Evolutionary conservation across 2,329 filamentous ascomycete genomes (phyloP), one percentile per base, ranked within the genome.

Genomic region (Torrubiella hemipterigena): DNA sequence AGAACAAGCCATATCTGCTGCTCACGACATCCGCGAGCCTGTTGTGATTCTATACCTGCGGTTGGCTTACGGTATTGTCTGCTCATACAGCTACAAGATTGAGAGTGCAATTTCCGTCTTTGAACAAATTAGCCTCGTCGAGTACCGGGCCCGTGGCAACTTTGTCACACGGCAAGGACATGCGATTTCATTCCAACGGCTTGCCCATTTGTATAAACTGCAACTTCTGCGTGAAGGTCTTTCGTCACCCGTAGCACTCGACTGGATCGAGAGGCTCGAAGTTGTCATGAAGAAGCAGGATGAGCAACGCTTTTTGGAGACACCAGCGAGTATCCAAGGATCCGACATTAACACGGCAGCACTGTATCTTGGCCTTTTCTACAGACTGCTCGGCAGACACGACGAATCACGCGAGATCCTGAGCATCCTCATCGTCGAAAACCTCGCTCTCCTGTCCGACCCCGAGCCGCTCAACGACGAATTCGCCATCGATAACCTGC

Each of bases 301-400:
- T 32, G 45, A 48, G 17, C 54, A 60, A 14, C 53, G 56, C 30
- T 56, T 56, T 31, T 43, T 48, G 4, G 50, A 61, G 15, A 55
- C 61, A 38, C 58, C 58, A 4, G 41, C 54, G 14, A 48, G 51
- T 33, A 57, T 61, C 42, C 49, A 55, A 2, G 58, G 58, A 0
- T 57, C 56, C 1, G 58, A 61, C 20, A 49, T 59, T 36, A 61
- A 62, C 30, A 51, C 52, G 3, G 58, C 58, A 0, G 50, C 55
- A 12, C 52, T 62, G 15, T 61, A 58, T 37, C 48, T 59, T 9
- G 49, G 55, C 2, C 44, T 58, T 11, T 50, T 60, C 32, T 53
- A 58, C 37, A 51, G 55, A 0, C 46, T 56, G 3, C 38, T 47
- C 0, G 48, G 50, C 4, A 38, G 48, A 16, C 41, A 35, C 5